Base-by-base conservation (phyloP, 768 basidiomycete genomes). In the Pulveroboletus ravenelii region DNA sequence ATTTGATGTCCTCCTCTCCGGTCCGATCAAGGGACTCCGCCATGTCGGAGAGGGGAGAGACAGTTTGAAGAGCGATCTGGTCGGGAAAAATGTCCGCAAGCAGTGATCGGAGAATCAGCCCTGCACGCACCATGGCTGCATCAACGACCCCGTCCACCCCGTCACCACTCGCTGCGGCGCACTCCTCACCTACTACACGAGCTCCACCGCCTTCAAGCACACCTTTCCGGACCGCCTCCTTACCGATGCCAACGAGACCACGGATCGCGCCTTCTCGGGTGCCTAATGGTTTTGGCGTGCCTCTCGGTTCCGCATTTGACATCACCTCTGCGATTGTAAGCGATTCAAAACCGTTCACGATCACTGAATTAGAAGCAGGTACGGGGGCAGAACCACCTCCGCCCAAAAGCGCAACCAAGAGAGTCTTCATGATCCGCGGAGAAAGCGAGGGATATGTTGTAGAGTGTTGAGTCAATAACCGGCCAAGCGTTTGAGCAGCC, bases 401-500 rank as follows among this genome's bases (percentile, higher is more conserved):
- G 30, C 65, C 64, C 37, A 92, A 78, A 2, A 98, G 81, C 0
- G 93, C 92, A 10, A 93, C 78, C 4, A 96, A 76, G 3, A 98
- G 82, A 0, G 95, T 96, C 66, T 96, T 96, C 76, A 93, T 90
- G 42, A 97, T 87, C 13, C 95, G 87, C 27, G 89, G 85, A 1
- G 87, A 83, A 13, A 94, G 79, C 0, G 87, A 85, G 1, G 92
- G 89, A 66, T 94, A 93, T 4, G 91, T 90, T n/a, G 87, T 87
- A 0, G 86, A 85, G 58, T 92, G 89, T 55, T 84, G 85, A 0
- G 83, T 85, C 55, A 93, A 74, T 2, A 97, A 73, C 51, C 84
- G 84, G 3, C 89, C 85, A 0, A 99, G 78, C 0, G 90, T 90
- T 54, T 93, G 85, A 1, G 93, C 80, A 4, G 95, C 89, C 5